Conservation (phyloP, 2,329 filamentous ascomycete species). For the Phialocephala sp. region DNA sequence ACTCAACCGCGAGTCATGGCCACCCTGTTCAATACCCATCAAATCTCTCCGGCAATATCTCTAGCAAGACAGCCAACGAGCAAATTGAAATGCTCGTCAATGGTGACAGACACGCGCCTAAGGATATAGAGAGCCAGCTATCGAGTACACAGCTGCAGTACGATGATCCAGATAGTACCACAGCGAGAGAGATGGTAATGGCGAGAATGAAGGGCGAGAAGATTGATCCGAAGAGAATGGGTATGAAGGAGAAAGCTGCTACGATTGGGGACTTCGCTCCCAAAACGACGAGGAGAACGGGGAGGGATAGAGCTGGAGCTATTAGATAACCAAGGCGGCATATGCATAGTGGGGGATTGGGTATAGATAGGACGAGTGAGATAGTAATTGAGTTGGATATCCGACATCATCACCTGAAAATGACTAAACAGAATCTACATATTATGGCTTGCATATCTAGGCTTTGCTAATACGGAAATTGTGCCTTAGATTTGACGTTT, state of each 20-base stretch:
- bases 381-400: background rate
- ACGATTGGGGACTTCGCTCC: conserved; percentile 21
- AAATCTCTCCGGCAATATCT: conserved; percentile 20
- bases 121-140: conserved; percentile 32
- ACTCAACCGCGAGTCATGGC: conserved; percentile 44
- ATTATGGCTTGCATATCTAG: background rate
- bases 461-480: background rate
- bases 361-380: background rate
- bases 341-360: background rate
- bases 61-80: conserved; percentile 28
- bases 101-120: conserved; percentile 25
- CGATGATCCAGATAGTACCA: conserved; percentile 41
- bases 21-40: conserved; percentile 37
- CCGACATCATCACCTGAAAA: background rate
- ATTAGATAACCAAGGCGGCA: background rate
- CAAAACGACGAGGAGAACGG: conserved; percentile 18
- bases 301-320: background rate
- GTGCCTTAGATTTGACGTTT: no score
- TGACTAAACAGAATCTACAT: background rate
- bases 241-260: conserved; percentile 27
- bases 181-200: conserved; percentile 37
- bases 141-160: conserved; percentile 42
- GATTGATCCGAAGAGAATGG: conserved; percentile 31
- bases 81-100: conserved; percentile 36
- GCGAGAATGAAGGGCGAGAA: conserved; percentile 42